Evolutionary conservation across 148 eudicot species (phyloP).

Genomic region (Hydrangea macrophylla): DNA sequence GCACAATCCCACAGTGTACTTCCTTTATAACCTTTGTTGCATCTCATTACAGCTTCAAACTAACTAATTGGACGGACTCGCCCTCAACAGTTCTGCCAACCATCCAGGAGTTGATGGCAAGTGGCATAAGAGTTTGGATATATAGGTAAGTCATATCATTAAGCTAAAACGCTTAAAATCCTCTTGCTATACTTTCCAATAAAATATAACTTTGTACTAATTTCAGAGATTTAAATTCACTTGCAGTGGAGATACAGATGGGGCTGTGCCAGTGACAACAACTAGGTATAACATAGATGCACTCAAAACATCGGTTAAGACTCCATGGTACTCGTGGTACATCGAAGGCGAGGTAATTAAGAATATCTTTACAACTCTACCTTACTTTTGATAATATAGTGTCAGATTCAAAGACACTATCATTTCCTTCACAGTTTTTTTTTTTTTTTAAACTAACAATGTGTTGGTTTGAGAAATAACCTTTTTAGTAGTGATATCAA

Average conservation of each 20-base stretch:
- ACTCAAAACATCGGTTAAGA: conserved; percentile 24
- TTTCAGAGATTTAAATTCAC: not conserved
- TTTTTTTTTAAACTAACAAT: too few species aligned
- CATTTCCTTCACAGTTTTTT: too few species aligned
- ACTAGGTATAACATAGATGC: conserved; percentile 24
- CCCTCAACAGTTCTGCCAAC: conserved; percentile 33
- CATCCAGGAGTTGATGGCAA: conserved; percentile 31
- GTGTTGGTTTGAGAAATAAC: too few species aligned
- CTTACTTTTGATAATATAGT: too few species aligned
- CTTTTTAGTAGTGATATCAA: too few species aligned
- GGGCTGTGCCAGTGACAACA: conserved; percentile 30
- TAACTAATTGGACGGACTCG: conserved; percentile 8
- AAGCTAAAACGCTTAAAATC: too few species aligned
- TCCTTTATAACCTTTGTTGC: not conserved
- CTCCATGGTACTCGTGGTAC: conserved; percentile 43
- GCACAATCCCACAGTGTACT: not conserved
- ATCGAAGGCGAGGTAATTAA: conserved; percentile 24
- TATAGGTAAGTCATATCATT: conserved; percentile 25
- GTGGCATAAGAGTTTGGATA: conserved; percentile 41
- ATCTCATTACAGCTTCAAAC: not conserved
- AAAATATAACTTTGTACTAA: not conserved
- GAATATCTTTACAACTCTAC: too few species aligned
- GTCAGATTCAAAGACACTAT: too few species aligned
- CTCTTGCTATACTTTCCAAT: not conserved
- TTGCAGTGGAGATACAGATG: conserved; percentile 35